Evolutionary conservation across 345 rosid genomes (phyloP).

Genomic region (Citrus cavaleriei): DNA sequence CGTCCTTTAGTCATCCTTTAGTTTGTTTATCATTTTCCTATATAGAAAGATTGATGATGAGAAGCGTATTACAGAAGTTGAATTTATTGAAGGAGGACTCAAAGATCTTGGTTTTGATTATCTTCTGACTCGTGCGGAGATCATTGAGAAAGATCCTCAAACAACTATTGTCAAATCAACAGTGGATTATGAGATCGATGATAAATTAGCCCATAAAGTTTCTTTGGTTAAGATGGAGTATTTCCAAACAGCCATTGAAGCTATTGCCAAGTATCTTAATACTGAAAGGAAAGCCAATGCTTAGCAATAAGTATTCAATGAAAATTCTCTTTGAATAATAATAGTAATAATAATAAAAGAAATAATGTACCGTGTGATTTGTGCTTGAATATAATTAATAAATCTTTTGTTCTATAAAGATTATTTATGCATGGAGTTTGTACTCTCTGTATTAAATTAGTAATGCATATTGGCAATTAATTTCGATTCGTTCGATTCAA

Average conservation of each 20-base stretch:
- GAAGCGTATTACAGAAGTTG: constrained; percentile 2
- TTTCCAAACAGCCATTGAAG: constrained; percentile 23
- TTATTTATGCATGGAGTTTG: too few species aligned
- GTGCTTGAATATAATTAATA: too few species aligned
- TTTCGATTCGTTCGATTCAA: too few species aligned
- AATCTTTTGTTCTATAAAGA: too few species aligned
- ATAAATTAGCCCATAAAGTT: constrained; percentile 17
- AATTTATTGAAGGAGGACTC: constrained; percentile 28
- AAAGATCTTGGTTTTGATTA: constrained; percentile 27
- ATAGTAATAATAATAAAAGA: too few species aligned
- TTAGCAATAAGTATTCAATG: not conserved
- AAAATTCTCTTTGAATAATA: too few species aligned
- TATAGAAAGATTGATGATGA: constrained; percentile 26
- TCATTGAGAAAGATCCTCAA: constrained; percentile 29
- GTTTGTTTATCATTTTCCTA: too few species aligned
- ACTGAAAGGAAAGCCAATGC: not conserved
- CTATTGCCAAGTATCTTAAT: constrained; percentile 18
- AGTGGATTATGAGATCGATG: constrained; percentile 31
- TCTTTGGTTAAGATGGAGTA: not conserved
- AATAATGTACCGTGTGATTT: too few species aligned
- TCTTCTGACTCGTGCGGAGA: constrained; percentile 19
- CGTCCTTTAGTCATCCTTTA: too few species aligned
- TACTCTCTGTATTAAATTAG: too few species aligned
- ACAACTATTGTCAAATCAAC: constrained; percentile 8
- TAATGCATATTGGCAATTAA: too few species aligned